Base-by-base conservation (phyloP, 1,139 yeast species). In the Candida albicans region DNA sequence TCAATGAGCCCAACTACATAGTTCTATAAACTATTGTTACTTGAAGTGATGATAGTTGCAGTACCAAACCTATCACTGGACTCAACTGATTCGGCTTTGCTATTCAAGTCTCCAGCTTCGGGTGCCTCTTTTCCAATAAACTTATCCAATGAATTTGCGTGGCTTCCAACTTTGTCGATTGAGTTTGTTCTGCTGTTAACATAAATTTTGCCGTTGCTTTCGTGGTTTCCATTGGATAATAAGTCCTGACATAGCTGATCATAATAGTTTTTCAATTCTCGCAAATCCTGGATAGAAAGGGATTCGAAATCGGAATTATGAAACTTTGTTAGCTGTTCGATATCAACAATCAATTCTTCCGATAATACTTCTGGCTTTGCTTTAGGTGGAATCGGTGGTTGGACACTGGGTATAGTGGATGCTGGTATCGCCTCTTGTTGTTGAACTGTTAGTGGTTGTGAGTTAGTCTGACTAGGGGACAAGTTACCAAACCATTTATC, bases 401-500 rank as follows among this genome's bases (percentile, higher is more conserved):
- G 39, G 6, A 29, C 29, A 11, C 12, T 14, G 7, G 14, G 7
- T 40, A 41, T 11, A 7, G 36, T 24, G n/a, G 41, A 26, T 11
- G 32, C 29, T 24, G 22, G 29, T 31, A 27, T 26, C 3, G 39
- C 35, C 10, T 33, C 15, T 4, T 34, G 37, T 27, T 29, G 44
- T 11, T 33, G 41, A 7, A 13, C 35, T 10, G 24, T 32, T 37
- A 15, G 40, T 15, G 18, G 37, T 31, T 35, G 40, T 12, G 9
- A 10, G n/a, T 24, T 33, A 11, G 31, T 39, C 35, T 43, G 46
- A 28, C 40, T 42, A 11, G 47, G 35, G 8, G 38, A 52, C 8
- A 71, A 53, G 47, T 69, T 71, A 46, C 61, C 67, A 49, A 73
- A 68, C 76, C 76, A 73, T 48, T 65, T 69, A 47, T 73, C 78